Conservation (phyloP, 768 basidiomycete genomes). For the Naganishia antarctica region DNA sequence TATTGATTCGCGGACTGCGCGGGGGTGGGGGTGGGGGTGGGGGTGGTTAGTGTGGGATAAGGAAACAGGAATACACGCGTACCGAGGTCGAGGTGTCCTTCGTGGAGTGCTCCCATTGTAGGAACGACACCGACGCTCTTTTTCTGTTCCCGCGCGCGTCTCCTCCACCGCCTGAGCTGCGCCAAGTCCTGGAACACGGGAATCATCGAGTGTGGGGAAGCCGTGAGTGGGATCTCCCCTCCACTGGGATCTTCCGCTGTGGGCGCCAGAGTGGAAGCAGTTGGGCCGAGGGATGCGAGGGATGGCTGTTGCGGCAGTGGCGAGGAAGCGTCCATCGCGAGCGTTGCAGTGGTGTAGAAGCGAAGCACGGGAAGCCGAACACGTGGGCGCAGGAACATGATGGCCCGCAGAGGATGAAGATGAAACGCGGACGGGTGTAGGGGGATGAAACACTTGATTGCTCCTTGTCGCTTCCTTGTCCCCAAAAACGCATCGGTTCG, state of each 20-base stretch:
- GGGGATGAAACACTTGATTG: no score
- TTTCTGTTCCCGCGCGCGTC: slow-evolving; percentile 56
- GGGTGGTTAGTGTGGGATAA: background rate
- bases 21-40: background rate
- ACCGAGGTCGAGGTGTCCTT: slow-evolving; percentile 89
- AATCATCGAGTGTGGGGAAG: slow-evolving; percentile 28
- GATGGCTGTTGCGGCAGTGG: no score
- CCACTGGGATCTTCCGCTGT: no score
- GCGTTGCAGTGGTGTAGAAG: background rate
- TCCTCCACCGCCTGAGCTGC: slow-evolving; percentile 60
- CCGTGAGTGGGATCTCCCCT: background rate
- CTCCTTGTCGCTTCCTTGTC: no score
- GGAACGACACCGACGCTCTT: slow-evolving; percentile 87
- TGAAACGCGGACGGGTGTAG: background rate
- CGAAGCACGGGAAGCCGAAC: background rate
- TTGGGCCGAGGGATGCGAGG: no score
- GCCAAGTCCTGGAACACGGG: slow-evolving; percentile 45
- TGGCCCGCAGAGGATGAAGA: background rate
- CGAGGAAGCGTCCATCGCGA: no score
- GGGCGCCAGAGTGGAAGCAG: no score
- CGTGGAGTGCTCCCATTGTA: slow-evolving; percentile 95
- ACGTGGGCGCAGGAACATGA: background rate
- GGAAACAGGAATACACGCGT: background rate
- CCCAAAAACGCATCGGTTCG: no score
- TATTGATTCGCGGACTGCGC: slow-evolving; percentile 69